Percentiles rank a stretch among this genome's conserved stretches.
phyloP scores from a whole-genome alignment of 441 rosid species.

The Arabidopsis hybrid region DNA sequence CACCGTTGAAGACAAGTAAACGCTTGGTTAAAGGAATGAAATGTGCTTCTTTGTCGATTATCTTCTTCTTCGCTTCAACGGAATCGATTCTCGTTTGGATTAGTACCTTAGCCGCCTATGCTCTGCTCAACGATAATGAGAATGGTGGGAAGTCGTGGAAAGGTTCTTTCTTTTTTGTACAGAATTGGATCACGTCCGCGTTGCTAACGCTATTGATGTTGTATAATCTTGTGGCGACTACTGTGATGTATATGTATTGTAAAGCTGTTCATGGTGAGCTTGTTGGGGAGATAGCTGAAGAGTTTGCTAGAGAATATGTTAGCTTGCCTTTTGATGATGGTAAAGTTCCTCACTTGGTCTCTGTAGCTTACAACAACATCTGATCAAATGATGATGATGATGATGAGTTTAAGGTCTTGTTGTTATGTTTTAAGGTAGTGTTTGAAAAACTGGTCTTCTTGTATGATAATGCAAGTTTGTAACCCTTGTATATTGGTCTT shows the following conservation, averaged over 20 bases:
- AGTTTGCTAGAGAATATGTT: constrained; percentile 70
- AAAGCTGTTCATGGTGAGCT: constrained; percentile 77
- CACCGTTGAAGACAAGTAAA: constrained; percentile 68
- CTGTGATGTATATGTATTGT: constrained; percentile 74
- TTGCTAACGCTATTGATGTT: constrained; percentile 43
- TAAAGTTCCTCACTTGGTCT: constrained; percentile 74
- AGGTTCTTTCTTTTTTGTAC: constrained; percentile 49
- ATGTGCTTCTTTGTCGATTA: constrained; percentile 49
- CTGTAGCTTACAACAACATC: constrained; percentile 47
- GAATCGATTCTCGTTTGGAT: constrained; percentile 44
- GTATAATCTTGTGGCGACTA: constrained; percentile 52
- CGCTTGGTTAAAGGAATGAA: constrained; percentile 58
- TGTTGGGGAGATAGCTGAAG: constrained; percentile 76
- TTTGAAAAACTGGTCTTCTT: background rate
- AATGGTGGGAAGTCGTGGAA: constrained; percentile 45
- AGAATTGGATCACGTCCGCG: constrained; percentile 55
- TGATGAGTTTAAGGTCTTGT: background rate
- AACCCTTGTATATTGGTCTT: constrained; percentile 1
- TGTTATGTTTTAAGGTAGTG: constrained; percentile 2
- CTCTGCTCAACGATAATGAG: constrained; percentile 17
- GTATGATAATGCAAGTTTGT: constrained; percentile 33
- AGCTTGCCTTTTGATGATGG: constrained; percentile 80
- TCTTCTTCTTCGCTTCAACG: constrained; percentile 43
- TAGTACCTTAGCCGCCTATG: constrained; percentile 25
- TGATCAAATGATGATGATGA: constrained; percentile 1